Evolutionary conservation across 257 asterid species (phyloP).

Genomic region (Cynanchum wilfordii): DNA sequence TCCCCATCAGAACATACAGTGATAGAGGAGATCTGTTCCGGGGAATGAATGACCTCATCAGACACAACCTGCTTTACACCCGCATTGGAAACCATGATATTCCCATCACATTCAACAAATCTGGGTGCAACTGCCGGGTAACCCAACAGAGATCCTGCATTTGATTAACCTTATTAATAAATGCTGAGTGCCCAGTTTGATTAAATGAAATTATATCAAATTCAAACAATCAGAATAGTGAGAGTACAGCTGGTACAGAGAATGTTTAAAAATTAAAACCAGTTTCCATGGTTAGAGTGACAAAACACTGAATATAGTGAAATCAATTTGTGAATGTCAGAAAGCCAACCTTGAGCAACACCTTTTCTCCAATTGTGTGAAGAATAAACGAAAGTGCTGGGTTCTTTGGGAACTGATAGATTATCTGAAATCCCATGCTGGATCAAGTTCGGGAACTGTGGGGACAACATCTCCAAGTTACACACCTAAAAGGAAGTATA

Average conservation of each 20-base stretch:
- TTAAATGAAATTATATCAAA: not conserved
- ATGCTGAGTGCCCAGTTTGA: slow-evolving; percentile 12
- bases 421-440: slow-evolving; percentile 1
- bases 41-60: slow-evolving; percentile 32
- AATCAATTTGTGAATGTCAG: slow-evolving; percentile 18
- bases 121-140: slow-evolving; percentile 13
- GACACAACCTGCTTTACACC: slow-evolving; percentile 8
- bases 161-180: not conserved
- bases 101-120: slow-evolving; percentile 22
- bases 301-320: slow-evolving; percentile 14
- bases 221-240: slow-evolving; percentile 11
- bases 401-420: not conserved
- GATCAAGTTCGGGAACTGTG: slow-evolving; percentile 3
- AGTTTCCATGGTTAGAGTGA: slow-evolving; percentile 16
- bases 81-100: slow-evolving; percentile 19
- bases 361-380: slow-evolving; percentile 8
- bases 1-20: slow-evolving; percentile 31
- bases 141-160: slow-evolving; percentile 26
- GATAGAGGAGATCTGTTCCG: slow-evolving; percentile 38
- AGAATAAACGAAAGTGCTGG: not conserved
- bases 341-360: not conserved
- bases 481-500: not conserved
- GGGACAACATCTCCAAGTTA: not conserved
- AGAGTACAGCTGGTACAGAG: slow-evolving; percentile 6
- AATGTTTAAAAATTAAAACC: slow-evolving; percentile 6